Evolutionary conservation across 768 basidiomycete species (phyloP).

Genomic region (Amanita phalloides): DNA sequence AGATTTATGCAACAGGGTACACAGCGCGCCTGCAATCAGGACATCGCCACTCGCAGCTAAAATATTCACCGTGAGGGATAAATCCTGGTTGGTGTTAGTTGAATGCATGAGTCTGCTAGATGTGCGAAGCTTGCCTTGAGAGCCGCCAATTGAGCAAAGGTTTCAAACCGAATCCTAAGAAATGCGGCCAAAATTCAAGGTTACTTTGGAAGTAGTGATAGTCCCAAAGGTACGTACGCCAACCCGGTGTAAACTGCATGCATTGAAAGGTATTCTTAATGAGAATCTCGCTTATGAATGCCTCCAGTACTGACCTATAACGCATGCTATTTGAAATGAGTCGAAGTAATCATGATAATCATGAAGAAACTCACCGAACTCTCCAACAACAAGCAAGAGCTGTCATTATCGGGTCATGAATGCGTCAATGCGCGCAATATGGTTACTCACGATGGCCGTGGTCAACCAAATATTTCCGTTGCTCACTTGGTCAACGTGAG

Average conservation of each 20-base stretch:
- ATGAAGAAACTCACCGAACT: conserved; percentile 13
- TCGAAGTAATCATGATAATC: neutral
- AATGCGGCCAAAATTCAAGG: neutral
- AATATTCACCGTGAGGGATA: conserved; percentile 33
- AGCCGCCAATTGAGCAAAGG: conserved; percentile 19
- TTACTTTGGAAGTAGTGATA: neutral
- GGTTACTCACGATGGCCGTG: conserved; percentile 10
- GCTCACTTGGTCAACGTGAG: conserved; percentile 14
- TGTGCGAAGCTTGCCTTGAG: conserved; percentile 19
- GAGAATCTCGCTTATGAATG: neutral
- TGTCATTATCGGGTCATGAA: conserved; percentile 1
- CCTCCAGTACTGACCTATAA: conserved; percentile 11
- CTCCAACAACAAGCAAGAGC: conserved; percentile 14
- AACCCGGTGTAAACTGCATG: conserved; percentile 22
- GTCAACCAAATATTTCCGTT: conserved; percentile 13
- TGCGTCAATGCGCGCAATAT: neutral
- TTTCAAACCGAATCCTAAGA: conserved; percentile 19
- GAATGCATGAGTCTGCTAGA: neutral
- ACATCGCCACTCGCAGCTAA: conserved; percentile 32
- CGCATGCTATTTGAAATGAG: conserved; percentile 9
- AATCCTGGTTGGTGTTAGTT: conserved; percentile 11
- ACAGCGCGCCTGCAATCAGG: conserved; percentile 30
- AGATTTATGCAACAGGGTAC: conserved; percentile 25
- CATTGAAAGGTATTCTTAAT: neutral
- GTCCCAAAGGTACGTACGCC: conserved; percentile 18